These are phyloP conservation scores for Cryptosporidium sp. DNA, from an alignment of 169 alveolate species.

Conservation along the genomic window DNA sequence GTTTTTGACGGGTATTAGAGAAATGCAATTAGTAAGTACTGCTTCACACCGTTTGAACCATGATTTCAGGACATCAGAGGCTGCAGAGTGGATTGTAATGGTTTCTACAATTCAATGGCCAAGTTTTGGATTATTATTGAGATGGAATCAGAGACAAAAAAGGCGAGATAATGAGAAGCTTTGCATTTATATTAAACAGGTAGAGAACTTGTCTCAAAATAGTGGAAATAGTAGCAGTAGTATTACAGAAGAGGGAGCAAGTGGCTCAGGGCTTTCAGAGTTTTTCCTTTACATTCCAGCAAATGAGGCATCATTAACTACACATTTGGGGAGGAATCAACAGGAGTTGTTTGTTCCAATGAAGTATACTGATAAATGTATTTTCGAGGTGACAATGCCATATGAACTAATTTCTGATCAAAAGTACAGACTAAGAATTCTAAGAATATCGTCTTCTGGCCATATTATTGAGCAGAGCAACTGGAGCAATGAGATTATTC, in stretches of 20 bases:
- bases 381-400: slow-evolving; percentile 55
- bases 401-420: slow-evolving; percentile 51
- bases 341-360: slow-evolving; percentile 78
- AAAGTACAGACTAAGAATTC: slow-evolving; percentile 38
- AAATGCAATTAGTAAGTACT: slow-evolving; percentile 52
- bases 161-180: slow-evolving; percentile 57
- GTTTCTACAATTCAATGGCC: slow-evolving; percentile 78
- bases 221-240: neutral
- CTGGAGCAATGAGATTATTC: slow-evolving; percentile 79
- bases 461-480: slow-evolving; percentile 64
- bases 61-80: slow-evolving; percentile 75
- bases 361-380: slow-evolving; percentile 76
- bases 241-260: neutral
- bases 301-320: slow-evolving; percentile 52
- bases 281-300: slow-evolving; percentile 53
- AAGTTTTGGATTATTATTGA: slow-evolving; percentile 76
- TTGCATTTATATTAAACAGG: slow-evolving; percentile 77
- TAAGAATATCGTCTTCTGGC: slow-evolving; percentile 47
- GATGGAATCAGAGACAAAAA: slow-evolving; percentile 79
- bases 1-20: slow-evolving; percentile 61
- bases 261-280: neutral
- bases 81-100: slow-evolving; percentile 78
- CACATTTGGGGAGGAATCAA: slow-evolving; percentile 79
- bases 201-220: slow-evolving; percentile 73
- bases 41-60: slow-evolving; percentile 69